Evolutionary conservation across 75 land plant genomes (phyloP).

Genomic region (Gnetum montanum): DNA sequence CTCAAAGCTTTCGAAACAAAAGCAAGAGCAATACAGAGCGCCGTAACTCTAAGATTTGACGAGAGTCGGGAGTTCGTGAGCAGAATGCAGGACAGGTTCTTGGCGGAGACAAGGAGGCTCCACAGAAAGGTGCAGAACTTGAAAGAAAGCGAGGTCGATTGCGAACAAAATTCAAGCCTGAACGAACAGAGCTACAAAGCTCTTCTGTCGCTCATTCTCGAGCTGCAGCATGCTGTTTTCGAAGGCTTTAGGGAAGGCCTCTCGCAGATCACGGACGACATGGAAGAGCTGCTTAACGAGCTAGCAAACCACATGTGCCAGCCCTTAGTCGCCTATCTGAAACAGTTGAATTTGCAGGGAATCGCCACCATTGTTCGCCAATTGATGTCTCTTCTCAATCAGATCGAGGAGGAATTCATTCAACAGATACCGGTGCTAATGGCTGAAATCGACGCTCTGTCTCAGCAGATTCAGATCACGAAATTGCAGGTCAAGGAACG

Average conservation of each 20-base stretch:
- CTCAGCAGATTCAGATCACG: not conserved
- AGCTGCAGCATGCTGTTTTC: slow-evolving; percentile 4
- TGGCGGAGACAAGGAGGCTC: slow-evolving; percentile 2
- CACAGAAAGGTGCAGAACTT: not conserved
- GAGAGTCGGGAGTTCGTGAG: slow-evolving; percentile 1
- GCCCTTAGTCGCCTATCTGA: slow-evolving; percentile 3
- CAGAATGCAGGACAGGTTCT: slow-evolving; percentile 3
- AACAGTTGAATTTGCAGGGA: slow-evolving; percentile 1
- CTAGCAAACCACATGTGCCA: slow-evolving; percentile 5
- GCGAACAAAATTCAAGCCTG: not conserved
- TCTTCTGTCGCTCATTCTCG: not conserved
- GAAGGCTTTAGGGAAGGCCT: not conserved
- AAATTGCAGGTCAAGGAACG: slow-evolving; percentile 1
- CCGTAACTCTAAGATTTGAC: not conserved
- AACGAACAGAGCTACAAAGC: slow-evolving; percentile 4
- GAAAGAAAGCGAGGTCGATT: not conserved
- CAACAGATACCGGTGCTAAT: not conserved
- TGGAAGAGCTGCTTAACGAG: slow-evolving; percentile 4
- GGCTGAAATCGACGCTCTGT: not conserved
- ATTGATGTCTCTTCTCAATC: not conserved
- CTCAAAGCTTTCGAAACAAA: not conserved
- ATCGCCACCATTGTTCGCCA: slow-evolving; percentile 1
- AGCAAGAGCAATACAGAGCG: not conserved
- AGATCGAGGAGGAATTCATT: not conserved
- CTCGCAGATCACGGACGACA: not conserved